Base-by-base conservation (phyloP, 1,139 yeast species). In the Meyerozyma carpophila region DNA sequence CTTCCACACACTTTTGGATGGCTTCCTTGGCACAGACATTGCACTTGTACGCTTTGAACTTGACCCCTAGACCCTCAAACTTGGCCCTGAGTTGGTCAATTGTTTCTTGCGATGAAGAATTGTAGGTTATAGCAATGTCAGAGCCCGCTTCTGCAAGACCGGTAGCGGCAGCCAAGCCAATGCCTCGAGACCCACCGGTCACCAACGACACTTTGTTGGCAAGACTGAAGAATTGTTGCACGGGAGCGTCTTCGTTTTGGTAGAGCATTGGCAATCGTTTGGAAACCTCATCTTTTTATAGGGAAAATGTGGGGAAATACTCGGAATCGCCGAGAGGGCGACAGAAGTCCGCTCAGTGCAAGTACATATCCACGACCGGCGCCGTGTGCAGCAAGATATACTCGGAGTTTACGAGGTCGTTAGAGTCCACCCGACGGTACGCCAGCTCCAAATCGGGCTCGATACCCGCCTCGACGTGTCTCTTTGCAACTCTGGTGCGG, bases 1-100 rank as follows among this genome's bases (percentile, higher is more conserved):
- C 31, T 5, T 59, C 54, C 31, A 62, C 59, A n/a, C 61, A 62
- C 6, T 45, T 43, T 42, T 47, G 46, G 9, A 63, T 50, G 11
- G 56, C 50, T 3, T 51, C 50, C 31, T 54, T 49, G 25, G 55
- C 47, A 6, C 55, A 41, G 8, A 59, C 56, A 44, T 63, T 40
- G 31, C 44, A 43, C 28, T 43, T 24, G 31, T 43, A 43, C 9
- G 44, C 44, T 27, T 43, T 43, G 37, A 40, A 37, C 27, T 24
- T 36, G 11, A 39, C 40, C 4, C 43, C 43, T 18, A 40, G 18
- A 8, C 18, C 13, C 13, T 36, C 18, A 28, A 40, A 43, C n/a
- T 40, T 29, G 27, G 10, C 16, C 16, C 11, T 37, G 13, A 43
- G 31, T 5, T 24, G 32, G 7, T 39, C 37, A 11, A 36, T 40